Conservation (phyloP, 192 early-diverging fungal species). For the Coemansia sp. region DNA sequence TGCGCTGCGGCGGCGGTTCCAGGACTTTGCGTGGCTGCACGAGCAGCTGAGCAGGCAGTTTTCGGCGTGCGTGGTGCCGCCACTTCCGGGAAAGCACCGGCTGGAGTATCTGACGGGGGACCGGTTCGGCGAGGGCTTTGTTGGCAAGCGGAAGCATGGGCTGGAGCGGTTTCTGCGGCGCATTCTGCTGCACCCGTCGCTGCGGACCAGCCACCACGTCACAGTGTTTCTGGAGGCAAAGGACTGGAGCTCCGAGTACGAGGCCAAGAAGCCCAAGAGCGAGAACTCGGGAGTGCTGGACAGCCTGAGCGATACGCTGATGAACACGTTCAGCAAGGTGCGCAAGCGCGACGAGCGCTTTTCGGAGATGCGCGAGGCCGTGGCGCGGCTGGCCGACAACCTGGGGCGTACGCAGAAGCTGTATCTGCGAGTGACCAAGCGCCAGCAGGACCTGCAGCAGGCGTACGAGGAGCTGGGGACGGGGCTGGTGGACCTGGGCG, state of each 20-base stretch:
- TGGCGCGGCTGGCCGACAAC: slow-evolving; percentile 85
- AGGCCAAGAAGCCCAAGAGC: slow-evolving; percentile 48
- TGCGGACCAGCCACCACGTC: slow-evolving; percentile 64
- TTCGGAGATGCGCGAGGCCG: slow-evolving; percentile 69
- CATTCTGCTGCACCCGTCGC: slow-evolving; percentile 70
- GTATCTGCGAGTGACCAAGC: slow-evolving; percentile 66
- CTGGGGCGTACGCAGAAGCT: slow-evolving; percentile 79
- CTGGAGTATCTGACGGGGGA: slow-evolving; percentile 95
- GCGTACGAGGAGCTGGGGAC: slow-evolving; percentile 78
- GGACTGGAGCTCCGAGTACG: slow-evolving; percentile 62
- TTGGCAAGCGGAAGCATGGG: slow-evolving; percentile 66
- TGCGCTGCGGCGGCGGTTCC: slow-evolving; percentile 81
- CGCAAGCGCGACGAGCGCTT: slow-evolving; percentile 84
- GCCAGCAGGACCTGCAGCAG: slow-evolving; percentile 70
- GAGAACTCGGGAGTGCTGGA: slow-evolving; percentile 64
- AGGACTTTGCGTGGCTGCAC: slow-evolving; percentile 92
- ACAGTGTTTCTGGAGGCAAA: slow-evolving; percentile 78
- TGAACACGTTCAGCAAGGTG: slow-evolving; percentile 88
- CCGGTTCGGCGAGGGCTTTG: slow-evolving; percentile 88
- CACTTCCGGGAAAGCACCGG: slow-evolving; percentile 86
- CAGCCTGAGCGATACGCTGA: slow-evolving; percentile 71
- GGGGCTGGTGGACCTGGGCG: slow-evolving; percentile 66
- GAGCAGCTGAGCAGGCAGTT: slow-evolving; percentile 65
- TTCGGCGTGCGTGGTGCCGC: slow-evolving; percentile 78
- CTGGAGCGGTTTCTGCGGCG: slow-evolving; percentile 84